Evolutionary conservation across 805 yeast species (phyloP).

Genomic region (Ogataea allantospora): DNA sequence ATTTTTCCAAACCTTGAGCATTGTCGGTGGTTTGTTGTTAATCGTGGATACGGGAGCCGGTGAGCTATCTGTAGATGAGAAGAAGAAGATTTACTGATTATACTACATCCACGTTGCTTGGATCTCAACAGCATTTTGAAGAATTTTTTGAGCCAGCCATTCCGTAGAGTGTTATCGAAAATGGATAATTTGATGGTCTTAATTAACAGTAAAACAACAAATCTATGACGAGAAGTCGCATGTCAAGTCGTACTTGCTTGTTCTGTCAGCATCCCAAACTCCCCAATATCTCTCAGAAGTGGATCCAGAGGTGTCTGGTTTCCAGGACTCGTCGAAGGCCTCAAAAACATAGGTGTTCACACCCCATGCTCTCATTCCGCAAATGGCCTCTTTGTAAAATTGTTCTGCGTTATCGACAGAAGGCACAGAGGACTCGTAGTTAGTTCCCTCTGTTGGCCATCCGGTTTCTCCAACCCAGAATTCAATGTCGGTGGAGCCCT

Average conservation of each 20-base stretch:
- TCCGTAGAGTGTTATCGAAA: conserved; percentile 1
- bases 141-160: background rate
- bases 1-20: conserved; percentile 89
- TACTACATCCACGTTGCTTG: conserved; percentile 3
- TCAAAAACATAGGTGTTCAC: conserved; percentile 89
- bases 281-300: conserved; percentile 96
- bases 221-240: conserved; percentile 44
- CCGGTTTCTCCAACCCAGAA: conserved; percentile 99
- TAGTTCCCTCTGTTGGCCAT: conserved; percentile 89
- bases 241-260: conserved; percentile 42
- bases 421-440: conserved; percentile 66
- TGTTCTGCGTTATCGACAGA: conserved; percentile 66
- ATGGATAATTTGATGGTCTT: conserved; percentile 2
- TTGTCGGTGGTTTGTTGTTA: conserved; percentile 88
- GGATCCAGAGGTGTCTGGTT: conserved; percentile 86
- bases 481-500: conserved; percentile 81
- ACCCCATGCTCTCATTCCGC: conserved; percentile 96
- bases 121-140: conserved; percentile 2
- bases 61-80: conserved; percentile 86
- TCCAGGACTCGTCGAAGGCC: conserved; percentile 96
- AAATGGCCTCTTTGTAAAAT: conserved; percentile 86
- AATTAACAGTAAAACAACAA: background rate
- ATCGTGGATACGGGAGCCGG: conserved; percentile 98
- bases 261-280: conserved; percentile 58
- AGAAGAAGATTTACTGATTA: conserved; percentile 79